A percentile compares a stretch with the other conserved stretches of the same genome.
phyloP scores from a whole-genome alignment of 257 asterid species.

The Eustoma russellianum region DNA sequence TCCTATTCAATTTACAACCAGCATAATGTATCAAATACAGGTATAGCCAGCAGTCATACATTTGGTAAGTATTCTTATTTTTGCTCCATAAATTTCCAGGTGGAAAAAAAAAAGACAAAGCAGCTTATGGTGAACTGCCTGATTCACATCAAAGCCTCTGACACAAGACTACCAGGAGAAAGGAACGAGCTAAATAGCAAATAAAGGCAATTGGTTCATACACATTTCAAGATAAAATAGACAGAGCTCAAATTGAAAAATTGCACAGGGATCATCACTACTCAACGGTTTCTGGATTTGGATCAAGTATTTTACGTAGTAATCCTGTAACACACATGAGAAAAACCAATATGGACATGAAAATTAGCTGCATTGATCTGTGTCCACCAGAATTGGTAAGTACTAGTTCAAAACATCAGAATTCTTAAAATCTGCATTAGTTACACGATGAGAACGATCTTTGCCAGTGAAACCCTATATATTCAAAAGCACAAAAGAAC shows the following conservation, averaged over 20 bases:
- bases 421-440: not conserved
- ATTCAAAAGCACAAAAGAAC: not conserved
- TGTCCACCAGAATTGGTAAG: constrained; percentile 14
- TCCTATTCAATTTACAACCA: no score
- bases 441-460: not conserved
- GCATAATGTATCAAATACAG: no score
- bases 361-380: constrained; percentile 84
- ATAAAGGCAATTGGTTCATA: not conserved
- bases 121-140: no score
- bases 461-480: not conserved
- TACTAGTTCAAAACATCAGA: not conserved
- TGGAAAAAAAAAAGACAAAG: no score
- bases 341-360: constrained; percentile 87
- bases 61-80: no score
- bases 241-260: not conserved
- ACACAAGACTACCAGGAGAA: not conserved
- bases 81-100: no score
- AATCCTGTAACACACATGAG: constrained; percentile 58
- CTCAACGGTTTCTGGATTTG: constrained; percentile 78
- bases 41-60: no score
- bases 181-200: not conserved
- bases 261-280: constrained; percentile 8
- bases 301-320: constrained; percentile 71
- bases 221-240: not conserved
- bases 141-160: not conserved